These are phyloP conservation scores for Amphicarpaea edgeworthii DNA, from an alignment of 306 rosid genomes.

Conservation along the genomic window DNA sequence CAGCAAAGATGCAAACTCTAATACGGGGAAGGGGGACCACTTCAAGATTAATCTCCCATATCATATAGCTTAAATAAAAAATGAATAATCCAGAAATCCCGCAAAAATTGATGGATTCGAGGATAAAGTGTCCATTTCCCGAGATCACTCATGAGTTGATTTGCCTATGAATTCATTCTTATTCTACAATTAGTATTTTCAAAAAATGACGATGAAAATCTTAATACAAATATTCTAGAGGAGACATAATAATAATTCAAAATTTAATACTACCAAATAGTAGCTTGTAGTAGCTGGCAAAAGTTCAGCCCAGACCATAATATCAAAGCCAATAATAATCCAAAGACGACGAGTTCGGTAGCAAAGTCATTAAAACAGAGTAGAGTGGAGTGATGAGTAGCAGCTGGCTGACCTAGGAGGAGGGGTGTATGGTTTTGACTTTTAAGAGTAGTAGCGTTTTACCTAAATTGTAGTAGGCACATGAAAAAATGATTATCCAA, in stretches of 20 bases:
- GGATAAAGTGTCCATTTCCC: constrained; percentile 12
- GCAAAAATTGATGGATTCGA: constrained; percentile 45
- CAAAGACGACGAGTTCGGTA: background rate
- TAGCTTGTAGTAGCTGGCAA: background rate
- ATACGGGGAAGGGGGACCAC: constrained; percentile 42
- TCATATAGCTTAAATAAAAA: background rate
- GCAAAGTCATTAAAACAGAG: background rate
- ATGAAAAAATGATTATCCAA: constrained; percentile 44
- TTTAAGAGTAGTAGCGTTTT: background rate
- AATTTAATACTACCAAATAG: background rate
- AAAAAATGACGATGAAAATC: background rate
- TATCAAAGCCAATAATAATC: too few species aligned
- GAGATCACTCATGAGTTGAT: background rate
- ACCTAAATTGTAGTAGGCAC: constrained; percentile 42
- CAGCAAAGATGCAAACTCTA: constrained; percentile 24
- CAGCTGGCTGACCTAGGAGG: constrained; percentile 16
- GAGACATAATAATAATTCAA: background rate
- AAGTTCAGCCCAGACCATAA: background rate
- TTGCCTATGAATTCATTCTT: background rate
- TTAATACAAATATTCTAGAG: background rate
- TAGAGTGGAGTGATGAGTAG: background rate
- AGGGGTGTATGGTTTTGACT: constrained; percentile 45
- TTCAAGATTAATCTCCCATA: constrained; percentile 26
- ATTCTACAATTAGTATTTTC: background rate
- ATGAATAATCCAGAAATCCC: constrained; percentile 55